These are phyloP conservation scores for Saprolegnia diclina DNA, from an alignment of 352 stramenopile genomes.

Conservation along the genomic window DNA sequence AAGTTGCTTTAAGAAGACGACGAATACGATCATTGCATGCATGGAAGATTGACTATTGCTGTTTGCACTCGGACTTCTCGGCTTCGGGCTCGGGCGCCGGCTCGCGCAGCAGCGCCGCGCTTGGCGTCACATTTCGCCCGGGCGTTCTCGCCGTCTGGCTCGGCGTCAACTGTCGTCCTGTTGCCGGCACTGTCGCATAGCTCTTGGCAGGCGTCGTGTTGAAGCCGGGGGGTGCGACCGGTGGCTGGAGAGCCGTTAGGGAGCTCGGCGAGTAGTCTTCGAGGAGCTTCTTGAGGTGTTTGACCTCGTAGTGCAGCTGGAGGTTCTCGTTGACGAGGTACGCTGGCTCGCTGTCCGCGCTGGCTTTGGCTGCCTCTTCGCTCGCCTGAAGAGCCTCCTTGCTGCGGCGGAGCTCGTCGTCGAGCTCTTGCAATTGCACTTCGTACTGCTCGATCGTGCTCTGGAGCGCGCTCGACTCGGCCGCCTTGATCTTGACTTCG, in stretches of 20 bases:
- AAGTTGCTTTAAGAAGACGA: conserved; percentile 34
- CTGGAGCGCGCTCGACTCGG: conserved; percentile 3
- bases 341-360: background rate
- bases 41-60: no score
- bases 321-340: conserved; percentile 20
- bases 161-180: no score
- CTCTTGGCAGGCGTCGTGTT: conserved; percentile 1
- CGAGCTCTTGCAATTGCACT: background rate
- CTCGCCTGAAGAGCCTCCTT: background rate
- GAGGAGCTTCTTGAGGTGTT: conserved; percentile 5
- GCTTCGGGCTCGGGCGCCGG: background rate
- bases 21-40: background rate
- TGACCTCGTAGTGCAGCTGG: conserved; percentile 9
- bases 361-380: background rate
- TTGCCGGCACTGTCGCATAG: background rate
- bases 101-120: background rate
- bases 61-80: background rate
- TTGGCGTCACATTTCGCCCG: no score
- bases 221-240: background rate
- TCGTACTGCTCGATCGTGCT: conserved; percentile 9
- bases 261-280: background rate
- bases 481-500: conserved; percentile 9
- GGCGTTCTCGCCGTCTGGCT: conserved; percentile 13
- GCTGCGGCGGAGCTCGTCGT: background rate
- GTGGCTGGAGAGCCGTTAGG: background rate